These are phyloP conservation scores for Globisporangium polare DNA, from an alignment of 352 stramenopile species.

Conservation along the genomic window DNA sequence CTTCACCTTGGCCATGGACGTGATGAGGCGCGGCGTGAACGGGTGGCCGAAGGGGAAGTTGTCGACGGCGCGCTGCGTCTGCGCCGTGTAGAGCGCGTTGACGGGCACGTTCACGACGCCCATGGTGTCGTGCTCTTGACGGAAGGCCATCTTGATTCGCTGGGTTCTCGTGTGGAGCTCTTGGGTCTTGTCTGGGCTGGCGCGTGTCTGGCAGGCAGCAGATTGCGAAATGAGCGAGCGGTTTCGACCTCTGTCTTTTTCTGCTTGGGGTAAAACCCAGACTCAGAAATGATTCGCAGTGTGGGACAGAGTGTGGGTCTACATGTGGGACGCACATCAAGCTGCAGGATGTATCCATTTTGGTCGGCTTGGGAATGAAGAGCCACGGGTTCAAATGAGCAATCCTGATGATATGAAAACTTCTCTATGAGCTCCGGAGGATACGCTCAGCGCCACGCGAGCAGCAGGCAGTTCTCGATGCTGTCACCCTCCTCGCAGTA, in stretches of 20 bases:
- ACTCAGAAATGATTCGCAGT: slow-evolving; percentile 5
- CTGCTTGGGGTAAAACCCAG: slow-evolving; percentile 1
- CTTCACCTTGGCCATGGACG: slow-evolving; percentile 43
- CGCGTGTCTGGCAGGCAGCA: neutral
- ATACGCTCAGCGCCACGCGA: slow-evolving; percentile 42
- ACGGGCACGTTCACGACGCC: slow-evolving; percentile 44
- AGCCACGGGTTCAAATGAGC: neutral
- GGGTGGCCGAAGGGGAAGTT: slow-evolving; percentile 52
- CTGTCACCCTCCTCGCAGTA: slow-evolving; percentile 75
- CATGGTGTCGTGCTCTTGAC: slow-evolving; percentile 52
- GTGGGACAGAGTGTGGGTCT: neutral
- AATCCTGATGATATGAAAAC: too few species aligned
- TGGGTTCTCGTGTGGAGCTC: neutral
- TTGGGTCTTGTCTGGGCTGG: neutral
- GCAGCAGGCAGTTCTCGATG: slow-evolving; percentile 77
- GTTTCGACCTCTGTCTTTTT: neutral
- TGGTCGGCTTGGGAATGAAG: neutral
- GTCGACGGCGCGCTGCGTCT: slow-evolving; percentile 47
- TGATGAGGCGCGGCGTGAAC: slow-evolving; percentile 37
- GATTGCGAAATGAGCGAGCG: neutral
- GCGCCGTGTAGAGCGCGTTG: slow-evolving; percentile 44
- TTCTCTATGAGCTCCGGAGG: neutral
- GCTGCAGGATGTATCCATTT: neutral
- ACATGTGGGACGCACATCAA: neutral
- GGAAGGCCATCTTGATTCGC: slow-evolving; percentile 24